Evolutionary conservation across 2,329 filamentous ascomycete genomes (phyloP).

Genomic region (Cladosporium sp.): DNA sequence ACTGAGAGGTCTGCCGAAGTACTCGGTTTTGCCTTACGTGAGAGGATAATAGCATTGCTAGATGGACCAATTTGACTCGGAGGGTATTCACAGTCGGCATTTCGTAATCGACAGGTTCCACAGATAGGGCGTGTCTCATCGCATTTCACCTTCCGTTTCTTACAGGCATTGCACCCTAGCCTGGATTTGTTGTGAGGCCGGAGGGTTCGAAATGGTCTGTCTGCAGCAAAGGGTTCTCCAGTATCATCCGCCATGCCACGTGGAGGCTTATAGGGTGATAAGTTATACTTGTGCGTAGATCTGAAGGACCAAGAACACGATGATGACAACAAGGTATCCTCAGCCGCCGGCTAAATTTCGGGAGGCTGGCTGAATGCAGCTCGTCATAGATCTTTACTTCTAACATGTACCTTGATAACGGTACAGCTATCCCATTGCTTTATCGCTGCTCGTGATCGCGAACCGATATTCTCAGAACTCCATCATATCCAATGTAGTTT

Average conservation of each 20-base stretch:
- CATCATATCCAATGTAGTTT: neutral
- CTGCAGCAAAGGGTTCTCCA: neutral
- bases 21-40: neutral
- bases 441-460: neutral
- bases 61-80: neutral
- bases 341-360: neutral
- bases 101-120: neutral
- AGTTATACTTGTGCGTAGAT: neutral
- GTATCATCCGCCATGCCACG: neutral
- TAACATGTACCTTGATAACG: too few relatives aligned
- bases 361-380: neutral
- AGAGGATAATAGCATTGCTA: neutral
- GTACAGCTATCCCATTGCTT: too few relatives aligned
- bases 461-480: neutral
- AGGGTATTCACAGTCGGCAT: neutral
- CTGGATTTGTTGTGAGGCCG: slow-evolving; percentile 3
- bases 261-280: neutral
- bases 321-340: neutral
- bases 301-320: neutral
- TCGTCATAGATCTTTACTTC: neutral
- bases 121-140: neutral
- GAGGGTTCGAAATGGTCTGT: neutral
- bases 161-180: neutral
- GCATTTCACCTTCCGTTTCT: slow-evolving; percentile 15
- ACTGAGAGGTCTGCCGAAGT: neutral